These are phyloP conservation scores for Aspergillus incahuasiensis DNA, from an alignment of 495 filamentous ascomycete species.

Conservation along the genomic window DNA sequence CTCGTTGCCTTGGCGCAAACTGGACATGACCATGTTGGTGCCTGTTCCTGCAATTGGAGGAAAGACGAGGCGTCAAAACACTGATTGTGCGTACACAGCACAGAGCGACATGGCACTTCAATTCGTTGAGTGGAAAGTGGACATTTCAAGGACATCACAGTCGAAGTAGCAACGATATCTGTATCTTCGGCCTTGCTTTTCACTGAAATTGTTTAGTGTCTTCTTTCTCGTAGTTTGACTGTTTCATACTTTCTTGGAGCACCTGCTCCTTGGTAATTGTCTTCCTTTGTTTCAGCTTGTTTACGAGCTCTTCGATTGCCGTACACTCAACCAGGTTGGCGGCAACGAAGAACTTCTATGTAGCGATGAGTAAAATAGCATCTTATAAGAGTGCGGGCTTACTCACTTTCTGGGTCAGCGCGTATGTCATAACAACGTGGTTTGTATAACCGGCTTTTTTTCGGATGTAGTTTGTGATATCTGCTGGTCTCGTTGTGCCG, in stretches of 20 bases:
- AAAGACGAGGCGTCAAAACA: constrained; percentile 96
- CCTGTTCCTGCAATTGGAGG: constrained; percentile 90
- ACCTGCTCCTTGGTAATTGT: constrained; percentile 78
- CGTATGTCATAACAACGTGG: constrained; percentile 80
- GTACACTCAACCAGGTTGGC: constrained; percentile 69
- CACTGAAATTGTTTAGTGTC: constrained; percentile 50
- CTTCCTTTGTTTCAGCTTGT: constrained; percentile 57
- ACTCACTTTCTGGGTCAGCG: constrained; percentile 76
- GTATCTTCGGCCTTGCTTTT: constrained; percentile 74
- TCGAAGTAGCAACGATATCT: constrained; percentile 83
- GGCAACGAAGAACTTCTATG: constrained; percentile 70
- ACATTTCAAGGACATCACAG: constrained; percentile 85
- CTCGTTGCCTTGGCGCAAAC: constrained; percentile 80
- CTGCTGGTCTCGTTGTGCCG: constrained; percentile 85
- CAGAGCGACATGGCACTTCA: constrained; percentile 70
- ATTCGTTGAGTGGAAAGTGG: constrained; percentile 83
- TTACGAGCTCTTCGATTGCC: constrained; percentile 67
- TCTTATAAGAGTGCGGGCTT: neutral
- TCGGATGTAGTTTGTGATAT: constrained; percentile 75
- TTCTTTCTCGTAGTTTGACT: neutral
- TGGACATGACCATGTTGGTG: constrained; percentile 90
- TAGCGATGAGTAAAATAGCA: neutral
- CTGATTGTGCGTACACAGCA: constrained; percentile 80
- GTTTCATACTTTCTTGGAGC: constrained; percentile 67
- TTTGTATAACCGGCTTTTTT: constrained; percentile 67